A percentile compares a stretch with the other conserved stretches of the same genome.
Evolutionary conservation across 2,329 filamentous ascomycete genomes (phyloP).

Genomic region (Zymoseptoria passerinii): DNA sequence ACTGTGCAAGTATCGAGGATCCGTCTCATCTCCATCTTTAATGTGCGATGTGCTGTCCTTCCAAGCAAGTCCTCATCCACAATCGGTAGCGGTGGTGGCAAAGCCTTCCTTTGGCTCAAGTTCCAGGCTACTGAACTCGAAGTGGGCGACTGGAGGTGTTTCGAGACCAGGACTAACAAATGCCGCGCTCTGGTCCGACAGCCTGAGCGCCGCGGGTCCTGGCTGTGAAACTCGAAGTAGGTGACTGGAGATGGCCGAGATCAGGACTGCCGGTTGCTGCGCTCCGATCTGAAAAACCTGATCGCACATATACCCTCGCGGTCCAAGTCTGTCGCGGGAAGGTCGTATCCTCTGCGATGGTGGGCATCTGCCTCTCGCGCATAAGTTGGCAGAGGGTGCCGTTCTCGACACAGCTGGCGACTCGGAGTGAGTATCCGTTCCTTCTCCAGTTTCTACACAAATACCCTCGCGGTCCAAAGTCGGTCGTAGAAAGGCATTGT

Average conservation of each 20-base stretch:
- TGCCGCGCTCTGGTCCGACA: too few species aligned
- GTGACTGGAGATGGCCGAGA: conserved; percentile 40
- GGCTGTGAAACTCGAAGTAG: too few species aligned
- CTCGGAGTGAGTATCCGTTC: conserved; percentile 16
- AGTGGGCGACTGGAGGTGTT: conserved; percentile 45
- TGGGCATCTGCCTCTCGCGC: conserved; percentile 44
- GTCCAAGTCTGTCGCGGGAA: conserved; percentile 60
- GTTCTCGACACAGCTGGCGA: conserved; percentile 23
- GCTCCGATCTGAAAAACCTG: conserved; percentile 43
- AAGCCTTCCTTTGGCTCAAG: too few species aligned
- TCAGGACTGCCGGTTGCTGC: conserved; percentile 54
- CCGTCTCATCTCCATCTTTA: conserved; percentile 35
- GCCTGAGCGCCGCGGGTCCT: too few species aligned
- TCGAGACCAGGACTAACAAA: too few species aligned
- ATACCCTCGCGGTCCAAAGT: conserved; percentile 59
- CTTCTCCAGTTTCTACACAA: conserved; percentile 15
- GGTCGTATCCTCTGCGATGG: conserved; percentile 61
- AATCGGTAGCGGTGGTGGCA: too few species aligned
- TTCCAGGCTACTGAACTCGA: conserved; percentile 31
- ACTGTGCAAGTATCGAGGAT: conserved; percentile 35
- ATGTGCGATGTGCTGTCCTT: conserved; percentile 35
- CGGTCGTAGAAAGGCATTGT: conserved; percentile 57
- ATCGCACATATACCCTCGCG: conserved; percentile 49
- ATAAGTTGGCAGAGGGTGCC: conserved; percentile 27
- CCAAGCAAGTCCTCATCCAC: too few species aligned